phyloP scores from a whole-genome alignment of 352 stramenopile genomes.

The Globisporangium lucens region DNA sequence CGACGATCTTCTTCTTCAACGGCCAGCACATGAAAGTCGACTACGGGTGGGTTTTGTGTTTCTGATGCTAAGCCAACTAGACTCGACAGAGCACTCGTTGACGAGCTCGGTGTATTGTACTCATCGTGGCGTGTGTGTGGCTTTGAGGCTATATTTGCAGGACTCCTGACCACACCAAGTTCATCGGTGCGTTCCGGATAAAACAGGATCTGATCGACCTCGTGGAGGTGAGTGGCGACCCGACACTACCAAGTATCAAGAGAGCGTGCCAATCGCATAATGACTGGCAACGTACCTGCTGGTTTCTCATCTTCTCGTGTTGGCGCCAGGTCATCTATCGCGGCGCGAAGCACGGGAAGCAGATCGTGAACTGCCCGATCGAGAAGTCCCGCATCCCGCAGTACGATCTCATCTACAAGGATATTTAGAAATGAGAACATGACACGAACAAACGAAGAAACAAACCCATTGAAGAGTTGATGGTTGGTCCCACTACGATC shows the following conservation, averaged over 20 bases:
- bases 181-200: constrained; percentile 76
- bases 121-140: background rate
- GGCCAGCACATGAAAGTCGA: constrained; percentile 89
- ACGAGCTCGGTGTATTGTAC: background rate
- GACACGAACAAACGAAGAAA: background rate
- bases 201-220: constrained; percentile 86
- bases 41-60: constrained; percentile 51
- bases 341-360: constrained; percentile 71
- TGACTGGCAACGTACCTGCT: background rate
- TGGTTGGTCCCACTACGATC: background rate
- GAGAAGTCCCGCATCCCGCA: constrained; percentile 72
- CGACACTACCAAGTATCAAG: background rate
- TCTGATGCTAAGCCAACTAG: too few species aligned
- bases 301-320: constrained; percentile 36
- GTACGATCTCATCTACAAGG: constrained; percentile 82
- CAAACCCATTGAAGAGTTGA: background rate
- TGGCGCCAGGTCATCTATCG: constrained; percentile 84
- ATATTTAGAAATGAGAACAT: constrained; percentile 41
- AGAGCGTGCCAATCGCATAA: background rate
- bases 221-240: constrained; percentile 49
- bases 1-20: constrained; percentile 88
- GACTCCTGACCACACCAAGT: constrained; percentile 86
- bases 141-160: constrained; percentile 20
- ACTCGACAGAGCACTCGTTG: background rate
- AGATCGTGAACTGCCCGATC: constrained; percentile 80